These are phyloP conservation scores for Heracleum sosnowskyi DNA, from an alignment of 129 eudicot species.

Conservation along the genomic window DNA sequence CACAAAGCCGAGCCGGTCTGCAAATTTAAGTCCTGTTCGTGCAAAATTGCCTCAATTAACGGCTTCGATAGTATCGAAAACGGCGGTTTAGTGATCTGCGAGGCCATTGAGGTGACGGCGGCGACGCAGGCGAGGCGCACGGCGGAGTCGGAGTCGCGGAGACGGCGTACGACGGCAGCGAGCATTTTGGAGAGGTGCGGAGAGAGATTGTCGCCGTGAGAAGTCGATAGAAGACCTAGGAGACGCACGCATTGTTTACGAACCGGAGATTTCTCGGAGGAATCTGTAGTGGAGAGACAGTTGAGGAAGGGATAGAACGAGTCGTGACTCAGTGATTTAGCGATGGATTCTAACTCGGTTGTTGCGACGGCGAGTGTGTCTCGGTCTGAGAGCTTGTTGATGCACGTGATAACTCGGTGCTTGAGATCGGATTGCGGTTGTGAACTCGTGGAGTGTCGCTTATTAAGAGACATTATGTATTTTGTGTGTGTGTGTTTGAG, in stretches of 20 bases:
- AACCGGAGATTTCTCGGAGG: conserved; percentile 68
- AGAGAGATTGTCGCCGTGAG: conserved; percentile 51
- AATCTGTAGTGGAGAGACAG: conserved; percentile 53
- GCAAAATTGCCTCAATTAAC: conserved; percentile 41
- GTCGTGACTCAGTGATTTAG: conserved; percentile 29
- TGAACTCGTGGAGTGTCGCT: conserved; percentile 21
- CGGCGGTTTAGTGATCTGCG: conserved; percentile 39
- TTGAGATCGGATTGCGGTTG: conserved; percentile 45
- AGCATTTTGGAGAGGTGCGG: conserved; percentile 61
- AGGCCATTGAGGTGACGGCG: conserved; percentile 43
- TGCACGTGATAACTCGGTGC: conserved; percentile 48
- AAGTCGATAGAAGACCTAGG: conserved; percentile 38
- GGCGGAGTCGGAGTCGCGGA: conserved; percentile 72
- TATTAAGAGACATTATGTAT: conserved; percentile 23
- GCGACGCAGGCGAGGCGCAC: conserved; percentile 63
- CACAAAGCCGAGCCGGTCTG: conserved; percentile 74
- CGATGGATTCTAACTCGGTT: conserved; percentile 63
- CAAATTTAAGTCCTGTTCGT: conserved; percentile 55
- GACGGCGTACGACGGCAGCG: conserved; percentile 53
- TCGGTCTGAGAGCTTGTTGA: conserved; percentile 76
- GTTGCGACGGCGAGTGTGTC: conserved; percentile 69
- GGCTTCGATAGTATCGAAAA: conserved; percentile 42
- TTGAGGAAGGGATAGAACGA: conserved; percentile 56
- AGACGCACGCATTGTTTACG: conserved; percentile 65
- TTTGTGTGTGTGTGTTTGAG: too few relatives aligned